Evolutionary conservation across 148 eudicot genomes (phyloP).

Genomic region (Rhododendron mucronatum): DNA sequence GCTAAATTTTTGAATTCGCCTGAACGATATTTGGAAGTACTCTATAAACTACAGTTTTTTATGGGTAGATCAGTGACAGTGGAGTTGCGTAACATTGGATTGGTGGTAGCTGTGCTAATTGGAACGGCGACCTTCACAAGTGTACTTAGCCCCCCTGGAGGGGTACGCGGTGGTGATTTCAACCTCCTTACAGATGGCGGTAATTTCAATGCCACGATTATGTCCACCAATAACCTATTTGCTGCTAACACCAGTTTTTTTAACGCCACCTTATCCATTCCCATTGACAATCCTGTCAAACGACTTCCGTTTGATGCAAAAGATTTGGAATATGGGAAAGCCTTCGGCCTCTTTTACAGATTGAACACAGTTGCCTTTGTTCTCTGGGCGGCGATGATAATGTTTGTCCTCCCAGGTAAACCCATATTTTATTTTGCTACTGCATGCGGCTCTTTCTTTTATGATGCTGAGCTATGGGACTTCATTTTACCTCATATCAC

Average conservation of each 20-base stretch:
- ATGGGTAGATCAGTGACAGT: neutral
- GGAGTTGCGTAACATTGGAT: neutral
- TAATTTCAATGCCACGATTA: neutral
- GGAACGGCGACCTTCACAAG: neutral
- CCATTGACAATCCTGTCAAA: too few relatives aligned
- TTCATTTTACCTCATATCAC: too few relatives aligned
- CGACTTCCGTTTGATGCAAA: too few relatives aligned
- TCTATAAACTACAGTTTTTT: neutral
- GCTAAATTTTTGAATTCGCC: too few relatives aligned
- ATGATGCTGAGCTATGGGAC: neutral
- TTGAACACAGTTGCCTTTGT: neutral
- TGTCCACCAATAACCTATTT: neutral
- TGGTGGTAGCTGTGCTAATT: neutral
- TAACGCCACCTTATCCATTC: neutral
- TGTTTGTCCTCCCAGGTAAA: too few relatives aligned
- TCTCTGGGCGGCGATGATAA: neutral
- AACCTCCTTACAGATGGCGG: too few relatives aligned
- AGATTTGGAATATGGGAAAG: too few relatives aligned
- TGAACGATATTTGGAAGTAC: neutral
- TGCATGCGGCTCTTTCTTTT: neutral
- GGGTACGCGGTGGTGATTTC: neutral
- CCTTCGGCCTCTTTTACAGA: too few relatives aligned
- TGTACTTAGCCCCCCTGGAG: neutral
- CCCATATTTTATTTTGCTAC: too few relatives aligned
- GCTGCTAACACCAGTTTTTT: neutral